Conservation (phyloP, 495 filamentous ascomycete genomes). For the Neurospora cerealis region DNA sequence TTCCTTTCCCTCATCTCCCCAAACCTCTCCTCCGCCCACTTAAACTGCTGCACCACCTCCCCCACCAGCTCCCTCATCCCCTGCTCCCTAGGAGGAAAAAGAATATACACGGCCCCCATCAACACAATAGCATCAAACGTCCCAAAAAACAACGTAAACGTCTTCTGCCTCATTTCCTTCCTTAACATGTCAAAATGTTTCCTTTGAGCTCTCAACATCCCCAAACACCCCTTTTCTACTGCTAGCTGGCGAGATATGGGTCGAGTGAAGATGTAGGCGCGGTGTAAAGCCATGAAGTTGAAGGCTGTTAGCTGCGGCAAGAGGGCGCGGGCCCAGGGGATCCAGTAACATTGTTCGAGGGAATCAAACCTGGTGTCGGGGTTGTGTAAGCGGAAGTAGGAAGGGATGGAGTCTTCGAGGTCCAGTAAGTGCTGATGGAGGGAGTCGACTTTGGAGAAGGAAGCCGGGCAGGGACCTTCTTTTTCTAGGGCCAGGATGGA, state of each 20-base stretch:
- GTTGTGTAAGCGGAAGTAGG: conserved; percentile 38
- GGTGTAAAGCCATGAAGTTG: conserved; percentile 50
- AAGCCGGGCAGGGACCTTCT: conserved; percentile 40
- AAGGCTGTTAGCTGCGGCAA: conserved; percentile 39
- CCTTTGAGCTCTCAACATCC: conserved; percentile 45
- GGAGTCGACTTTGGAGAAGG: conserved; percentile 42
- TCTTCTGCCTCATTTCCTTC: neutral
- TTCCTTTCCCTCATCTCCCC: conserved; percentile 39
- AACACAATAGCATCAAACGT: conserved; percentile 56
- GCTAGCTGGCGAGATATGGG: conserved; percentile 39
- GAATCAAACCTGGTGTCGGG: conserved; percentile 46
- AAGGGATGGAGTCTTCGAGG: conserved; percentile 37
- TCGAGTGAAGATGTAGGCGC: conserved; percentile 54
- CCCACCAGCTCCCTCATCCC: conserved; percentile 33
- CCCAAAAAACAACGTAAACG: conserved; percentile 36
- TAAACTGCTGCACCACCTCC: conserved; percentile 40
- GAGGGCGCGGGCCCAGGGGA: conserved; percentile 35
- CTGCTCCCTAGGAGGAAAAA: conserved; percentile 33
- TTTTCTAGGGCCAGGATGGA: conserved; percentile 38
- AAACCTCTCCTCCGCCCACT: conserved; percentile 44
- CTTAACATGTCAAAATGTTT: conserved; percentile 28
- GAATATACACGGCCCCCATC: conserved; percentile 47
- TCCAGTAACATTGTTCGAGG: conserved; percentile 43
- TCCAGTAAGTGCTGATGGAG: conserved; percentile 42
- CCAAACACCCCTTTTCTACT: conserved; percentile 39